Percentiles rank a stretch among this genome's conserved stretches.
Evolutionary conservation across 495 filamentous ascomycete genomes (phyloP).

Genomic region (Penicillium simplicissimum): DNA sequence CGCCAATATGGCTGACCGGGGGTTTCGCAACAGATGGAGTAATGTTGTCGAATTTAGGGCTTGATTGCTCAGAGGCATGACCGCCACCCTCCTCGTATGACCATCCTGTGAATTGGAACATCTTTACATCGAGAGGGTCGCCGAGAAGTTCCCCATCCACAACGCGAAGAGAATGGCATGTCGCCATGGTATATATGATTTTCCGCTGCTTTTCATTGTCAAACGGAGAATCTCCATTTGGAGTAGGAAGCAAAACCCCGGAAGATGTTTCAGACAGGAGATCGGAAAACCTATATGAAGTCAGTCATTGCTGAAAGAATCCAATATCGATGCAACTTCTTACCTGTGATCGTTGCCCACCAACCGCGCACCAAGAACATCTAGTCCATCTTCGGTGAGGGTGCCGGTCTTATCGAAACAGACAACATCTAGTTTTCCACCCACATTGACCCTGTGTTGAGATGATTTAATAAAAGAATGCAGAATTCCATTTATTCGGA

Average conservation of each 20-base stretch:
- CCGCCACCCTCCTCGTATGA: constrained; percentile 78
- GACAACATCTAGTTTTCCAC: constrained; percentile 91
- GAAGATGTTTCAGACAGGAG: constrained; percentile 54
- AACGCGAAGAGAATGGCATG: constrained; percentile 86
- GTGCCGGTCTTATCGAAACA: constrained; percentile 99
- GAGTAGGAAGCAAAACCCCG: constrained; percentile 47
- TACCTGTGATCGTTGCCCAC: constrained; percentile 62
- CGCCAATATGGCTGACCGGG: constrained; percentile 30
- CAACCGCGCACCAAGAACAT: constrained; percentile 85
- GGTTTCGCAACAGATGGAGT: constrained; percentile 83
- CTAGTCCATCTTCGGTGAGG: constrained; percentile 93
- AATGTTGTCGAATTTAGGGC: constrained; percentile 64
- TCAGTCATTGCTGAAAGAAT: constrained; percentile 17
- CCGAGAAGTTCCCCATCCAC: constrained; percentile 88
- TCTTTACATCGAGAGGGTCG: constrained; percentile 95
- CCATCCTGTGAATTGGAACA: constrained; percentile 98
- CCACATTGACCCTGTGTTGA: constrained; percentile 77
- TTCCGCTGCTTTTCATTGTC: constrained; percentile 66
- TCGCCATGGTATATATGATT: constrained; percentile 91
- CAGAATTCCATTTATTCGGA: neutral
- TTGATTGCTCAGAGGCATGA: constrained; percentile 48
- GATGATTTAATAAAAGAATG: neutral
- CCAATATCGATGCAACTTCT: neutral
- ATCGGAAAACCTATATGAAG: constrained; percentile 55
- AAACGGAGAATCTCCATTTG: constrained; percentile 52